Base-by-base conservation (phyloP, 331 rosid genomes). In the Phaseolus coccineus region DNA sequence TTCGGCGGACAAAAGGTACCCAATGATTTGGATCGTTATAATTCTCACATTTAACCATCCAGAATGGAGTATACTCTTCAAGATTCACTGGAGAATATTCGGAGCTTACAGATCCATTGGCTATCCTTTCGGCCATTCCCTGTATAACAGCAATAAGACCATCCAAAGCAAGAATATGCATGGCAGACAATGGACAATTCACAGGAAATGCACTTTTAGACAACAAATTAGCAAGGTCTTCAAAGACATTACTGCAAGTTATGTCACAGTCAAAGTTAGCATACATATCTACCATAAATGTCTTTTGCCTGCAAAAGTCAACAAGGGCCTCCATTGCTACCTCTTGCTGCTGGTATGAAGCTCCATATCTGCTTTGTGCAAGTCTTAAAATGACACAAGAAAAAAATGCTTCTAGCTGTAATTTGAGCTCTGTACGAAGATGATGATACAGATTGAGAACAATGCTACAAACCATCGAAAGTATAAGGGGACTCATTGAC, bases 211-310 rank as follows among this genome's bases (percentile, higher is more conserved):
- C 98, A 85, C 99, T 96, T 86, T 88, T 96, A 15, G 98, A 93
- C 84, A 96, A 83, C 81, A 96, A 89, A 91, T 96, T 93, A 80
- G 97, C 93, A 79, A 96, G 96, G 77, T 91, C 98, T 87, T 96
- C 99, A 82, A 95, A 95, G 83, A 95, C 89, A 82, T 96, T 96
- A 81, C 93, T 91, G 87, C 99, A 93, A 33, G 99, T 93, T 76
- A 96, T 93, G 89, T 96, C 99, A 83, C 99, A 93, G 80, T 96
- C 99, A 81, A 93, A 96, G 93, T 93, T 96, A 80, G 99, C 98
- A 72, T 90, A 96, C 98, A 96, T 93, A 87, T 96, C 99, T 80
- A 96, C 97, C 97, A 96, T 93, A 83, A 91, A 96, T 84, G 82
- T 85, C 92, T 90, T 83, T 90, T 91, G 88, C 91, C 94, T 72